Conservation (phyloP, 2,329 filamentous ascomycete species). For the Trichoderma sp. region DNA sequence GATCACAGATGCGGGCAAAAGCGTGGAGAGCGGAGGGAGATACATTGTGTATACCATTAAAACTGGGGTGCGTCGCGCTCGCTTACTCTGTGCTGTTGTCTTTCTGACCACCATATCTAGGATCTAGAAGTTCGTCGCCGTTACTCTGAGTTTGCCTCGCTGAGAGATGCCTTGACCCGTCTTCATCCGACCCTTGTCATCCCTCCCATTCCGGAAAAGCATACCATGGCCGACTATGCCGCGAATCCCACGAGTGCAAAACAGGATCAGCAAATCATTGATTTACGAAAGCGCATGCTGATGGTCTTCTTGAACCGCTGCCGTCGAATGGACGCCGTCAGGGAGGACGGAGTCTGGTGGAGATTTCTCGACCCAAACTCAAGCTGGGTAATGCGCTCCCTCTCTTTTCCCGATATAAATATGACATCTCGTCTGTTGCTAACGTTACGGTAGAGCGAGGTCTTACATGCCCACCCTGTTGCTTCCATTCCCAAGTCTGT, state of each 20-base stretch:
- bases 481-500: conserved; percentile 91
- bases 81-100: neutral
- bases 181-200: conserved; percentile 94
- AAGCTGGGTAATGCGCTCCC: conserved; percentile 72
- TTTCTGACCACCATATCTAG: conserved; percentile 45
- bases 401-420: neutral
- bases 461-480: conserved; percentile 88
- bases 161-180: conserved; percentile 82
- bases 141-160: conserved; percentile 94
- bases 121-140: conserved; percentile 91
- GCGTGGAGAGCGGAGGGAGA: conserved; percentile 82
- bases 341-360: conserved; percentile 95
- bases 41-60: conserved; percentile 97
- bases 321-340: conserved; percentile 84
- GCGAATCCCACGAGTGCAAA: conserved; percentile 97
- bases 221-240: conserved; percentile 97
- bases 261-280: conserved; percentile 95
- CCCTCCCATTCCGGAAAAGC: conserved; percentile 96
- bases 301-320: conserved; percentile 94
- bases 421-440: conserved; percentile 19
- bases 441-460: conserved; percentile 66
- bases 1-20: conserved; percentile 95
- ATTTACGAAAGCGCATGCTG: conserved; percentile 93
- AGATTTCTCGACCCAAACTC: conserved; percentile 96
- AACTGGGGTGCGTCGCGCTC: conserved; percentile 68